Base-by-base conservation (phyloP, 768 basidiomycete species). In the Suillus paluster region DNA sequence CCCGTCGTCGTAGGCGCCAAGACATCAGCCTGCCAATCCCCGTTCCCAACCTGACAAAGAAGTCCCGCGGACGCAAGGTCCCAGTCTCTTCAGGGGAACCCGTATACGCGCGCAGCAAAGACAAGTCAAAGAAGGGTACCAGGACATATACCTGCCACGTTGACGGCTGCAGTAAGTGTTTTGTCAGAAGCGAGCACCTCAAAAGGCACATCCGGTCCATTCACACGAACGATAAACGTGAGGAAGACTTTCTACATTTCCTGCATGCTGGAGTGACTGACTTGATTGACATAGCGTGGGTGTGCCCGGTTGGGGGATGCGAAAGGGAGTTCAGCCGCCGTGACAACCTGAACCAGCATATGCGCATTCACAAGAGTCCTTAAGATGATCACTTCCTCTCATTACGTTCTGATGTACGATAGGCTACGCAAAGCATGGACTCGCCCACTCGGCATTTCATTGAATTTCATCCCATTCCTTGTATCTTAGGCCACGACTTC, bases 181-280 rank as follows among this genome's bases (percentile, higher is more conserved):
- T 95, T 68, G 85, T 85, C 41, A 80, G 93, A 2, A 84, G 87
- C 1, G 91, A 94, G 67, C 93, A 95, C 73, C 77, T 95, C 61
- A 92, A 93, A 76, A 78, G 93, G 30, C 93, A 94, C 76, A 83
- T 94, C 21, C 75, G 88, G 62, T 88, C 87, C 58, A 88, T 95
- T 54, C 92, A 95, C 73, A 93, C 92, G 2, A 79, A 91, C 66
- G 91, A 93, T 68, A 92, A 90, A 80, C 90, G 92, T 94, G 66
- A 75, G 91, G 81, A 1, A n/a, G 8, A 17, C 11, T 41, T 49
- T 52, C 17, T 56, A 23, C 52, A 48, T 19, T 39, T 27, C 21
- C 33, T 48, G 11, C 12, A 42, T 58, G 61, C 45, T 21, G 17
- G 57, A 57, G 59, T 27, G 54, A 57, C 58, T 33, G 23, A 44